These are phyloP conservation scores for Cyberlindnera bimundalis DNA, from an alignment of 805 yeast species.

Conservation along the genomic window DNA sequence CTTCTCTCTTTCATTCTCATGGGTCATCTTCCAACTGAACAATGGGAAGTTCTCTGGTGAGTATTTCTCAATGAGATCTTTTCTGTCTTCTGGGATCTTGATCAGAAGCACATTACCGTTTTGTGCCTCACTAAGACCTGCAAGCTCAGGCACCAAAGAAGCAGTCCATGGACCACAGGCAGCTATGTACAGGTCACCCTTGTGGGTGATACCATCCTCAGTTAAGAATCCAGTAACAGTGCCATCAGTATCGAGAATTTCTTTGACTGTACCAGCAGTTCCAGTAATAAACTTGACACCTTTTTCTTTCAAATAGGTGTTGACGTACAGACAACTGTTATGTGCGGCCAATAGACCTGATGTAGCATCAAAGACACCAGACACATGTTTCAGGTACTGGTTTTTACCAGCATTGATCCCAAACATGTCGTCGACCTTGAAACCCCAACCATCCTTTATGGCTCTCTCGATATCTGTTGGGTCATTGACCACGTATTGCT, in stretches of 20 bases:
- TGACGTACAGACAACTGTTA: constrained; percentile 31
- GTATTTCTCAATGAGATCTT: constrained; percentile 33
- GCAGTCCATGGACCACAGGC: constrained; percentile 28
- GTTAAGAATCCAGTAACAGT: constrained; percentile 23
- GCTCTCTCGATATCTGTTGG: constrained; percentile 32
- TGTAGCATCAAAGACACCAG: constrained; percentile 27
- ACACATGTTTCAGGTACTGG: constrained; percentile 20
- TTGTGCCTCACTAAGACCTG: constrained; percentile 36
- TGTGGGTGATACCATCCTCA: constrained; percentile 27
- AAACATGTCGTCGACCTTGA: constrained; percentile 24
- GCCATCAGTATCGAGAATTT: constrained; percentile 16
- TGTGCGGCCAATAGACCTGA: constrained; percentile 34
- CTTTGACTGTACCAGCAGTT: constrained; percentile 28
- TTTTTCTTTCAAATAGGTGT: constrained; percentile 24
- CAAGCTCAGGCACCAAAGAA: constrained; percentile 24
- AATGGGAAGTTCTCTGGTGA: constrained; percentile 32
- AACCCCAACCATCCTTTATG: constrained; percentile 27
- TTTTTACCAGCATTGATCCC: constrained; percentile 15
- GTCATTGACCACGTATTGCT: constrained; percentile 28
- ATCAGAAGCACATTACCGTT: constrained; percentile 35
- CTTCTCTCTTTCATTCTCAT: constrained; percentile 29
- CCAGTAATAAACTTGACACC: constrained; percentile 38
- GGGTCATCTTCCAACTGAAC: constrained; percentile 33
- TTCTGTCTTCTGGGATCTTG: constrained; percentile 35
- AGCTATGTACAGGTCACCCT: constrained; percentile 18